phyloP scores from a whole-genome alignment of 2,329 filamentous ascomycete genomes.

The Madurella fahalii region DNA sequence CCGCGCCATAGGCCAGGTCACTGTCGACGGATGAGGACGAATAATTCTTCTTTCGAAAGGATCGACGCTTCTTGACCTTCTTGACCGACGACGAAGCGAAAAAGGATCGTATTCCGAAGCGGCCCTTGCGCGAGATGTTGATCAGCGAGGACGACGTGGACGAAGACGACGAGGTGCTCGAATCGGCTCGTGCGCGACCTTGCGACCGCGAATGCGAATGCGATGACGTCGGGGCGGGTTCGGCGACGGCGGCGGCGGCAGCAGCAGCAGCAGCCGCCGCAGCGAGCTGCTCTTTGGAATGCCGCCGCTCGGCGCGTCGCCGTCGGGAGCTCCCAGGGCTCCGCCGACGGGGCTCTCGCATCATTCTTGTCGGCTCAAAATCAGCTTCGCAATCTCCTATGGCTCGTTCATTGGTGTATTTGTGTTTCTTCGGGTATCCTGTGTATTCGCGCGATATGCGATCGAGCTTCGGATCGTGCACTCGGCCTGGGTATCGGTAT shows the following conservation, averaged over 20 bases:
- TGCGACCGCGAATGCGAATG: slow-evolving; percentile 12
- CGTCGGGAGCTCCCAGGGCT: slow-evolving; percentile 53
- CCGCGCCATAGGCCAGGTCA: slow-evolving; percentile 54
- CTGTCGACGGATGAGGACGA: slow-evolving; percentile 54
- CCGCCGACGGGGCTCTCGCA: slow-evolving; percentile 53
- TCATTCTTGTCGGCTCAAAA: slow-evolving; percentile 36
- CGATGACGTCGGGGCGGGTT: not conserved
- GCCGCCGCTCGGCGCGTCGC: slow-evolving; percentile 43
- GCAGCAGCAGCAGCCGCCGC: slow-evolving; percentile 24
- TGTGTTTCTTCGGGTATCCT: not conserved
- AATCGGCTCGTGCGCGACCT: slow-evolving; percentile 28
- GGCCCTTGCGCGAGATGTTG: slow-evolving; percentile 32
- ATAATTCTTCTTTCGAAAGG: slow-evolving; percentile 47
- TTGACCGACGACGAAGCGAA: slow-evolving; percentile 28
- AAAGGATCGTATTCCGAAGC: slow-evolving; percentile 32
- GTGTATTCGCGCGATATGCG: slow-evolving; percentile 12
- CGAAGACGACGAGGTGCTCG: slow-evolving; percentile 31
- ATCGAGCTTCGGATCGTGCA: not conserved
- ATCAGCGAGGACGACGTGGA: slow-evolving; percentile 34
- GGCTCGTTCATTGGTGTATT: slow-evolving; percentile 21
- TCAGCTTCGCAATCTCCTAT: slow-evolving; percentile 13
- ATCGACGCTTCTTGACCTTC: slow-evolving; percentile 36
- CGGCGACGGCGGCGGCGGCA: slow-evolving; percentile 9
- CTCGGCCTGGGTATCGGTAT: not conserved
- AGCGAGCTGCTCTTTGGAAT: slow-evolving; percentile 39